A percentile compares a stretch with the other conserved stretches of the same genome.
Evolutionary conservation across 306 rosid genomes (phyloP).

Genomic region (Begonia fuchsioides): DNA sequence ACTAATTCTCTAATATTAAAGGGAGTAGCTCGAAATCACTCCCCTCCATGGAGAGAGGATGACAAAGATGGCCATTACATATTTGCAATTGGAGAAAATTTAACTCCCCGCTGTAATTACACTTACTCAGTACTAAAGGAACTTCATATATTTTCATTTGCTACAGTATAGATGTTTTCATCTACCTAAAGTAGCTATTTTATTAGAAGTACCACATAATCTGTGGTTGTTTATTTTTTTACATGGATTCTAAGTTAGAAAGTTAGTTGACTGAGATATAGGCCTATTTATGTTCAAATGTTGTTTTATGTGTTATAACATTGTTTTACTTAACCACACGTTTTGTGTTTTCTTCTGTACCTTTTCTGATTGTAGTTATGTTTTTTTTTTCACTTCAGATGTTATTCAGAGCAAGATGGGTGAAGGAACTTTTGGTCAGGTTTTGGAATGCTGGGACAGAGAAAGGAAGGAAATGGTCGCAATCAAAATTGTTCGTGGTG

Average conservation of each 20-base stretch:
- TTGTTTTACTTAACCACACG: too few relatives aligned
- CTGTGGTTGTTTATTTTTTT: too few relatives aligned
- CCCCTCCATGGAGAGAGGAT: constrained; percentile 96
- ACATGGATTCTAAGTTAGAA: too few relatives aligned
- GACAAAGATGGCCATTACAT: constrained; percentile 99
- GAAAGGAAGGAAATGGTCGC: constrained; percentile 91
- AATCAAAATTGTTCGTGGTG: constrained; percentile 78
- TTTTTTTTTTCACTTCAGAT: constrained; percentile 25
- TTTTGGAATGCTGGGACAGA: constrained; percentile 93
- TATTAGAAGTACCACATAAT: too few relatives aligned
- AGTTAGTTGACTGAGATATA: too few relatives aligned
- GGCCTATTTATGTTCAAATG: too few relatives aligned
- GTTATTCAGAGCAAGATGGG: constrained; percentile 91
- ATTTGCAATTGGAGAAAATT: constrained; percentile 93
- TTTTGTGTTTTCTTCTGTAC: too few relatives aligned
- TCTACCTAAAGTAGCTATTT: too few relatives aligned
- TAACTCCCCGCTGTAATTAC: constrained; percentile 98
- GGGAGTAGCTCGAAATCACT: constrained; percentile 82
- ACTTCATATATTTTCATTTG: constrained; percentile 3
- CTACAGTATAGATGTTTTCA: too few relatives aligned
- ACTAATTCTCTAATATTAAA: constrained; percentile 52
- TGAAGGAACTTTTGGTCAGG: constrained; percentile 98
- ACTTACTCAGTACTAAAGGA: constrained; percentile 39
- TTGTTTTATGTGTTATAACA: background rate
- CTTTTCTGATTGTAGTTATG: background rate